phyloP scores from a whole-genome alignment of 2,329 filamentous ascomycete genomes.

The Graphium sp. region DNA sequence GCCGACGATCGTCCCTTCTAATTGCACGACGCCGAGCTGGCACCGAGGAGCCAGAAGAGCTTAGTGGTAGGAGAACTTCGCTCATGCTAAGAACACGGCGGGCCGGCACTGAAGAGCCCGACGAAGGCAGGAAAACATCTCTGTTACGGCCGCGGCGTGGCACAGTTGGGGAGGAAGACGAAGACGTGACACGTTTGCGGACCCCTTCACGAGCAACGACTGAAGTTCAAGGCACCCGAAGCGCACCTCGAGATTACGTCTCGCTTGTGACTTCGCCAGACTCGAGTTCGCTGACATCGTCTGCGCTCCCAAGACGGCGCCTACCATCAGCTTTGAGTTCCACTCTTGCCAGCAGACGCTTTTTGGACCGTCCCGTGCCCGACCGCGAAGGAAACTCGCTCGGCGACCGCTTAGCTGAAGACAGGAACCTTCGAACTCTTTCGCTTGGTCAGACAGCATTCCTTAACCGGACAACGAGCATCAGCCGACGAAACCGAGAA shows the following conservation, averaged over 20 bases:
- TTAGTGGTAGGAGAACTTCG: slow-evolving; percentile 25
- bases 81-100: slow-evolving; percentile 27
- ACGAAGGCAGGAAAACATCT: slow-evolving; percentile 22
- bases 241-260: slow-evolving; percentile 20
- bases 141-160: slow-evolving; percentile 26
- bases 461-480: slow-evolving; percentile 25
- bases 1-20: slow-evolving; percentile 36
- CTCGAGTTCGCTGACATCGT: slow-evolving; percentile 19
- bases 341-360: slow-evolving; percentile 4
- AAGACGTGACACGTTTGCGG: slow-evolving; percentile 28
- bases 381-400: slow-evolving; percentile 7
- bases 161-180: slow-evolving; percentile 29
- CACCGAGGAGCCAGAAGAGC: slow-evolving; percentile 31
- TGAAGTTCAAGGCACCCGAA: slow-evolving; percentile 27
- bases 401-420: slow-evolving; percentile 19
- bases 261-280: slow-evolving; percentile 12
- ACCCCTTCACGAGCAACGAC: slow-evolving; percentile 41
- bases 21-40: slow-evolving; percentile 26
- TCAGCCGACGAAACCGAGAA: slow-evolving; percentile 25
- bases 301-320: slow-evolving; percentile 34
- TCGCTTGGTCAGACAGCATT: slow-evolving; percentile 23
- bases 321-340: slow-evolving; percentile 25
- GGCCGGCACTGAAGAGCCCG: slow-evolving; percentile 27
- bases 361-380: slow-evolving; percentile 5
- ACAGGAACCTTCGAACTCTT: slow-evolving; percentile 24